These are phyloP conservation scores for Xanthoceras sorbifolium DNA, from an alignment of 345 rosid species.

Conservation along the genomic window DNA sequence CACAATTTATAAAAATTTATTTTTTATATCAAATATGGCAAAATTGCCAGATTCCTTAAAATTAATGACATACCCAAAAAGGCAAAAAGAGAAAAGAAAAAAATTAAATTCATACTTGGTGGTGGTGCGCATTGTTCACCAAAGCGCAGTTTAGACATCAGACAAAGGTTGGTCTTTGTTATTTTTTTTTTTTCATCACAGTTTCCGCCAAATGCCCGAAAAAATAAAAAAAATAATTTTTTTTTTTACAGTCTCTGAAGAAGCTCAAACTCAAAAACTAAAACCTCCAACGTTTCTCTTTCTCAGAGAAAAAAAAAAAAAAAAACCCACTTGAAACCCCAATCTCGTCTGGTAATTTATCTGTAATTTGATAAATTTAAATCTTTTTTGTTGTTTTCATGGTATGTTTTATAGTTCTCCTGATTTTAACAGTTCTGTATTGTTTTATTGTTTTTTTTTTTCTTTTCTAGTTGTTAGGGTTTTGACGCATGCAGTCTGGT, in stretches of 20 bases:
- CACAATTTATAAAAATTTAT: too few species aligned
- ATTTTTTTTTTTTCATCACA: too few species aligned
- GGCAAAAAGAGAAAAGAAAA: too few species aligned
- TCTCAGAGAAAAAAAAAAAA: not conserved
- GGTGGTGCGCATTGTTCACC: not conserved
- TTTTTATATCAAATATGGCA: too few species aligned
- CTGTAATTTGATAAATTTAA: not conserved
- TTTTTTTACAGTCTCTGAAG: not conserved
- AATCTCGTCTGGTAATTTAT: not conserved
- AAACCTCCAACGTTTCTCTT: not conserved
- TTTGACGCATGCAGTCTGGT: slow-evolving; percentile 1
- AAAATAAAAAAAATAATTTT: too few species aligned
- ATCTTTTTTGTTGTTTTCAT: not conserved
- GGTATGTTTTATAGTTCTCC: not conserved
- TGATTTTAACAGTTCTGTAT: not conserved
- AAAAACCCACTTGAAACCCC: not conserved
- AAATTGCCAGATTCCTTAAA: too few species aligned
- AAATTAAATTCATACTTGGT: too few species aligned
- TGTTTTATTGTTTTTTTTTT: not conserved
- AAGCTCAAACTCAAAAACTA: not conserved
- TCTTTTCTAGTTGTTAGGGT: slow-evolving; percentile 14
- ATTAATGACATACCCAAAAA: too few species aligned
- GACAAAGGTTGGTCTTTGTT: not conserved
- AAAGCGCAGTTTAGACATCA: slow-evolving; percentile 11
- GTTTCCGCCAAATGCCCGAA: slow-evolving; percentile 25